Conservation (phyloP, 371 early-diverging fungal species). For the Capillidium rhysosporum region DNA sequence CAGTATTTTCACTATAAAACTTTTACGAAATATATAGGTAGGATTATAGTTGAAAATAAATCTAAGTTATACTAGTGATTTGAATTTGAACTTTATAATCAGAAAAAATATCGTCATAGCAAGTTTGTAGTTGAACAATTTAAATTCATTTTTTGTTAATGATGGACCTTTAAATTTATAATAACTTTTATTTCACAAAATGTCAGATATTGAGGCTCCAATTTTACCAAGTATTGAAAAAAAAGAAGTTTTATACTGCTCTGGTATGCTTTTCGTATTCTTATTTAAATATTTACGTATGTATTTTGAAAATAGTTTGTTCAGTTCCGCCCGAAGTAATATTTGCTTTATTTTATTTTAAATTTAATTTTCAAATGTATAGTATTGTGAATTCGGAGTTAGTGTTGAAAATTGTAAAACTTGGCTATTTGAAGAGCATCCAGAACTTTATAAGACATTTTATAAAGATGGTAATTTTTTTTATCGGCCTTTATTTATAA, state of each 20-base stretch:
- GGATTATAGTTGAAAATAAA: too few species aligned
- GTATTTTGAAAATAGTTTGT: conserved; percentile 17
- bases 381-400: conserved; percentile 85
- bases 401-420: conserved; percentile 55
- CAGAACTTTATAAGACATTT: conserved; percentile 25
- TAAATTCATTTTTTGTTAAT: too few species aligned
- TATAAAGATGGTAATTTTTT: conserved; percentile 19
- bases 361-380: background rate
- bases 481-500: conserved; percentile 3
- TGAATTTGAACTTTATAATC: too few species aligned
- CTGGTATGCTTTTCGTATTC: conserved; percentile 13
- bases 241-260: conserved; percentile 20
- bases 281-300: background rate
- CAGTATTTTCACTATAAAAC: too few species aligned
- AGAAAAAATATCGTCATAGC: too few species aligned
- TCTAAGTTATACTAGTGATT: too few species aligned
- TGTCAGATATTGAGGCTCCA: conserved; percentile 4
- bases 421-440: conserved; percentile 45
- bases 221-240: conserved; percentile 11
- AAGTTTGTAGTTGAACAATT: too few species aligned
- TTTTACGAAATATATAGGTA: too few species aligned
- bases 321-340: conserved; percentile 33
- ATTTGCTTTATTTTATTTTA: background rate
- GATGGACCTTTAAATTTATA: too few species aligned
- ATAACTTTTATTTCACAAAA: background rate